Evolutionary conservation across 164 flowering plant genomes (phyloP), one percentile per base, ranked within the genome.

Genomic region (Annona cherimola): DNA sequence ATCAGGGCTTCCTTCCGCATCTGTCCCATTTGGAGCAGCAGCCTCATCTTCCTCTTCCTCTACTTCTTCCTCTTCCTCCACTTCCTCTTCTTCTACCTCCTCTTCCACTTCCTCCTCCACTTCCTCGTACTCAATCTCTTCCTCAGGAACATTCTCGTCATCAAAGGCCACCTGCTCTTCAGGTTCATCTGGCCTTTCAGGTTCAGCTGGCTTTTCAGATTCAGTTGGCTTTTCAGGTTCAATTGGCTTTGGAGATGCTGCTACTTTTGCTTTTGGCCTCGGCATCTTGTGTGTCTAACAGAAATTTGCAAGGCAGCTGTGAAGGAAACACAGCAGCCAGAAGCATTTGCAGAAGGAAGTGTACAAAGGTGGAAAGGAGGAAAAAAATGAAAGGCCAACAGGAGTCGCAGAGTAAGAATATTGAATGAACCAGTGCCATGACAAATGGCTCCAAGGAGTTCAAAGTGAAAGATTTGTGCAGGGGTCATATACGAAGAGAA

Each of bases 61-160:
- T 20, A 70, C 63, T 26, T 69, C 83, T 4, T 82, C 86, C 42
- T 76, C 87, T 12, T 79, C 85, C 55, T 78, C 86, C 6, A 45
- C 83, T 16, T 76, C 86, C 7, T 76, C 87, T 42, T 77, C 92
- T 5, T 79, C 88, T 42, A 77, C 92, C 63, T 71, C 88, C 50
- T 81, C 90, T 41, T 81, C 92, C 8, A 77, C 94, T 54, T 84
- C 91, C 67, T 76, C 91, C 75, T 86, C 93, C 68, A 86, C 86
- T 77, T 88, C 92, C 74, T 86, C 91, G 75, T 87, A 85, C 77
- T 87, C 92, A 76, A 82, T 84, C 78, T 88, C 96, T 75, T 90
- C 95, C 67, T 89, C 92, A 42, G 74, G 70, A 73, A 88, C 91
- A 77, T 82, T 79, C 35, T 87, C 89, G 39, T 74, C 88, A 77